Evolutionary conservation across 257 asterid genomes (phyloP).

Genomic region (Solanum pinnatisectum): DNA sequence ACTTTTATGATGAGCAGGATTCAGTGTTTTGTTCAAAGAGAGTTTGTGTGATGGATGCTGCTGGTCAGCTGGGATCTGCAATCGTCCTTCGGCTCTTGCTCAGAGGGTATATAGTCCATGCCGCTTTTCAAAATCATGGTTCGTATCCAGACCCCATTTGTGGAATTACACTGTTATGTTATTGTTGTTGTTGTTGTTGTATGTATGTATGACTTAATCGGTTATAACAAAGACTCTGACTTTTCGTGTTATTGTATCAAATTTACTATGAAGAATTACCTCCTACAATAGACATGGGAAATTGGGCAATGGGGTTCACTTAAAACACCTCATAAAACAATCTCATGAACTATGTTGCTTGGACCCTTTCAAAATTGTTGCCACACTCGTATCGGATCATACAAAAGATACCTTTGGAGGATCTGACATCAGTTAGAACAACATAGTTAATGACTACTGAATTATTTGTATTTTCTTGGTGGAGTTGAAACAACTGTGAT

Average conservation of each 20-base stretch:
- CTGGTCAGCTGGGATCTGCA: slow-evolving; percentile 63
- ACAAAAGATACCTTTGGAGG: not conserved
- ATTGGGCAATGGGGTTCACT: not conserved
- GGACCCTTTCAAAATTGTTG: not conserved
- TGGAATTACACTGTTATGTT: not conserved
- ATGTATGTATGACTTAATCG: not conserved
- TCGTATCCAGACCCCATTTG: not conserved
- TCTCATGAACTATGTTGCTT: not conserved
- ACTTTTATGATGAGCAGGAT: not conserved
- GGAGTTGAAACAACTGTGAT: not conserved
- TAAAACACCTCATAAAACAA: not conserved
- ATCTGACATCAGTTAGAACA: not conserved
- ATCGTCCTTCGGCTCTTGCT: slow-evolving; percentile 63
- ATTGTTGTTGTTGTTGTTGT: not conserved
- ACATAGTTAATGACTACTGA: not conserved
- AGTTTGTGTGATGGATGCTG: slow-evolving; percentile 91
- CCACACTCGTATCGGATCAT: not conserved
- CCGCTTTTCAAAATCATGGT: slow-evolving; percentile 68
- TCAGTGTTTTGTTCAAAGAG: slow-evolving; percentile 10
- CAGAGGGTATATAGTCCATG: slow-evolving; percentile 82
- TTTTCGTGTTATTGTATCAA: not conserved
- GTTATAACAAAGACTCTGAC: not conserved
- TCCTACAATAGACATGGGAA: not conserved
- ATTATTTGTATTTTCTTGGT: not conserved
- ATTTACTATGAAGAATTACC: not conserved